Base-by-base conservation (phyloP, 345 rosid species). In the Eucalyptus viminalis region DNA sequence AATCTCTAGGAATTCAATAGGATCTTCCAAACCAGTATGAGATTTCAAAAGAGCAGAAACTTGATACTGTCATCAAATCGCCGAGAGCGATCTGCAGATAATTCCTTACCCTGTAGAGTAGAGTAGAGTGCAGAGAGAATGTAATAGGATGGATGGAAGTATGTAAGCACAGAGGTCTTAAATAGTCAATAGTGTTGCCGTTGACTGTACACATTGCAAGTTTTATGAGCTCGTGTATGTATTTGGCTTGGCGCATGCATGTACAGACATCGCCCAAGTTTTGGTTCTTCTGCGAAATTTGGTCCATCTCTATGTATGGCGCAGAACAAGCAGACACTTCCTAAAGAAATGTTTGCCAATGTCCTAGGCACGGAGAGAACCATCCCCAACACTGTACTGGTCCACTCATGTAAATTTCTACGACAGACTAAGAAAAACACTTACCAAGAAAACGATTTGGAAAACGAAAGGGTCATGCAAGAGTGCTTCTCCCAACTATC, bases 1-100 rank as follows among this genome's bases (percentile, higher is more conserved):
- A 97, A 87, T 96, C 97, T 86, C 93, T 97, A 51, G 99, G 99
- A 91, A 95, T 98, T 87, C 98, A 96, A 49, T 98, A 89, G 96
- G 88, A 54, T 44, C 86, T 21, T 6, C 58, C 88, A 51, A 37
- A 25, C 49, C 31, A 29, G 67, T 37, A 34, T 21, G 47, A 86
- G 65, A 86, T 16, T 86, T 37, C 6, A 54, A 29, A 34, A 44
- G 29, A 86, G 27, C 22, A 40, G 83, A 76, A 76, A 40, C 29
- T 37, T 86, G 58, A 21, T 34, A 15, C 47, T 53, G 88, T 53
- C 47, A 21, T 37, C 47, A 40, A 21, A 37, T 76, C 14, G 29
- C 24, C 2, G 47, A 2, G 45, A 21, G 83, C 83, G 9, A 76
- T 76, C 47, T 37, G 83, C 83, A 12, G 83, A 37, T 76, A 40